Evolutionary conservation across 2,329 filamentous ascomycete genomes (phyloP).

Genomic region (Alternaria conjuncta): DNA sequence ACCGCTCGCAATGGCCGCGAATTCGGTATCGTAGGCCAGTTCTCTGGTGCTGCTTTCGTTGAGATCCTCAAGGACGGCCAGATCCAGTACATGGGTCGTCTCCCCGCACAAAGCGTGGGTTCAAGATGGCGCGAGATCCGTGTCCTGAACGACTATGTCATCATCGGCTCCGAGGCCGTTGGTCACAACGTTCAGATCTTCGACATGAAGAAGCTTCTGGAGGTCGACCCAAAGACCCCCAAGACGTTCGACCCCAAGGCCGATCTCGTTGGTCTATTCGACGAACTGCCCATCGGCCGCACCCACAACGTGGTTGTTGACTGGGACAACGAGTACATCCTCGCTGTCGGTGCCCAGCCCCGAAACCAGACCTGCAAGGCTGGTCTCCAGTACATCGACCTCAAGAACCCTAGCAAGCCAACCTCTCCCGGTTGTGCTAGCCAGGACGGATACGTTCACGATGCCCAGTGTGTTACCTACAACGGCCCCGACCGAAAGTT

Average conservation of each 20-base stretch:
- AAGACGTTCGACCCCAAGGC: constrained; percentile 39
- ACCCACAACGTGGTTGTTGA: constrained; percentile 51
- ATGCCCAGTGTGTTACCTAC: constrained; percentile 65
- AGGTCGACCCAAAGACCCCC: constrained; percentile 39
- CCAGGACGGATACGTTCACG: constrained; percentile 65
- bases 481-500: constrained; percentile 59
- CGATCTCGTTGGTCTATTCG: constrained; percentile 36
- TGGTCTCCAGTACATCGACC: constrained; percentile 65
- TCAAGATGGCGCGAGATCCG: constrained; percentile 62
- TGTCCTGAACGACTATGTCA: constrained; percentile 53
- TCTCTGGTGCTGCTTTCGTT: constrained; percentile 61
- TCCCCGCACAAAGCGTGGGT: constrained; percentile 53
- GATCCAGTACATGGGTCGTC: constrained; percentile 59
- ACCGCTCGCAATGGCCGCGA: constrained; percentile 59
- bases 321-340: constrained; percentile 42
- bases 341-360: constrained; percentile 43
- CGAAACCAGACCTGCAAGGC: constrained; percentile 53
- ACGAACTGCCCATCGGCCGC: constrained; percentile 36
- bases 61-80: constrained; percentile 59
- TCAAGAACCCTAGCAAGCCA: constrained; percentile 61
- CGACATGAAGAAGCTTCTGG: constrained; percentile 56
- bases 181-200: constrained; percentile 59
- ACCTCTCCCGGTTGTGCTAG: constrained; percentile 59
- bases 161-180: constrained; percentile 54
- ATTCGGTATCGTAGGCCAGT: constrained; percentile 61